A percentile compares a stretch with the other conserved stretches of the same genome.
These are phyloP conservation scores for Lasiosphaeria ovina DNA, from an alignment of 495 filamentous ascomycete species.

Conservation along the genomic window DNA sequence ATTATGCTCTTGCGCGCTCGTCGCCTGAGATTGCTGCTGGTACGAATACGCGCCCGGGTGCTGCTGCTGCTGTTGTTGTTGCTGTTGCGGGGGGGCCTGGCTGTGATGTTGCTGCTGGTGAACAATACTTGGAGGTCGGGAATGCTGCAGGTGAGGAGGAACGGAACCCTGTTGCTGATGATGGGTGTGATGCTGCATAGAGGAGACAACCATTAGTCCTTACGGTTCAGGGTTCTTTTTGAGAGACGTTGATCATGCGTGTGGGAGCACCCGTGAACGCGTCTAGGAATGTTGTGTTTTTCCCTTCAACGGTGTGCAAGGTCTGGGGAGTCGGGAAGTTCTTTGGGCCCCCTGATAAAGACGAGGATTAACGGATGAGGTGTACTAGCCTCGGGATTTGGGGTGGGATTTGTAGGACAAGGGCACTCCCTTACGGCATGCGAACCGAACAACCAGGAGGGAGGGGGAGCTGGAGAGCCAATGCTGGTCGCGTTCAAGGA, in stretches of 20 bases:
- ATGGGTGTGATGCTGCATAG: slow-evolving; percentile 61
- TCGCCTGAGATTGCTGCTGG: slow-evolving; percentile 44
- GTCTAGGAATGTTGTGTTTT: slow-evolving; percentile 45
- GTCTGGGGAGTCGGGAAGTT: slow-evolving; percentile 33
- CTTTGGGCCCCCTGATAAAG: slow-evolving; percentile 35
- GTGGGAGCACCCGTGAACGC: slow-evolving; percentile 32
- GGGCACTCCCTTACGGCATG: slow-evolving; percentile 34
- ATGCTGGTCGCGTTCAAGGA: slow-evolving; percentile 29
- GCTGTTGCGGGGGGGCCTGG: slow-evolving; percentile 44
- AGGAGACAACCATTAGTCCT: slow-evolving; percentile 52
- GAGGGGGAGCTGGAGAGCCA: slow-evolving; percentile 21
- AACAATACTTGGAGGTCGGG: slow-evolving; percentile 62
- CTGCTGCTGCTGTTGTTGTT: slow-evolving; percentile 49
- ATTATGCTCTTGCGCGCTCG: slow-evolving; percentile 54
- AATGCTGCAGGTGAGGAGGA: slow-evolving; percentile 58
- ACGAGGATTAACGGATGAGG: slow-evolving; percentile 47
- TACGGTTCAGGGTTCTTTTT: slow-evolving; percentile 30
- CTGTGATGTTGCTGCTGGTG: slow-evolving; percentile 61
- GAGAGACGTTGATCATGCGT: slow-evolving; percentile 34
- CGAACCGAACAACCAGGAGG: slow-evolving; percentile 18
- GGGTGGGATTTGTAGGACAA: slow-evolving; percentile 44
- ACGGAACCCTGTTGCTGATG: slow-evolving; percentile 57
- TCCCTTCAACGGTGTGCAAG: slow-evolving; percentile 35
- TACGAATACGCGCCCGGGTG: slow-evolving; percentile 62
- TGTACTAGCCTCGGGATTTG: slow-evolving; percentile 42